Base-by-base conservation (phyloP, 148 eudicot species). In the Spergularia marina region DNA sequence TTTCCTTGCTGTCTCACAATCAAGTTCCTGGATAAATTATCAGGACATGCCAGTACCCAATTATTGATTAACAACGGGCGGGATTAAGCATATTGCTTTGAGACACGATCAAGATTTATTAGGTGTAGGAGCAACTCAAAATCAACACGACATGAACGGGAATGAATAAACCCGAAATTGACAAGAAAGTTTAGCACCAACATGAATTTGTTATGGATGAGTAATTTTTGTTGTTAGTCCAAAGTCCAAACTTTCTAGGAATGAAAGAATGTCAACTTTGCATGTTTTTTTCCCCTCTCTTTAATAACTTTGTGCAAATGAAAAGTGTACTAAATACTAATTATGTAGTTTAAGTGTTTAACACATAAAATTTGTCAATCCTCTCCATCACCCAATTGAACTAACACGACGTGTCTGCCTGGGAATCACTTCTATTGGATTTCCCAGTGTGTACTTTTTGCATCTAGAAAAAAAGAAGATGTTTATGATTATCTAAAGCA, bases 341-440 rank as follows among this genome's bases (percentile, higher is more conserved):
- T 51, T 53, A 11, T 49, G 6, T 21, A 56, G 36, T 11, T 51
- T 70, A 52, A 68, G 57, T 52, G 57, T 56, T 40, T 52, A 53
- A 70, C 60, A 53, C 60, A 4, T 62, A 49, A 23, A 59, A 53
- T 41, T 20, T 59, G 18, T 12, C 11, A 40, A 73, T 57, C n/a
- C 6, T 30, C 36, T 64, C 41, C 41, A 36, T 77, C 47, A 71
- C 73, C 71, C 57, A 54, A 55, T 57, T 71, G 70, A 60, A 47
- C 36, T 3, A 30, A 30, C 7, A 56, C 14, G 66, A 75, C 75
- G 54, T 70, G 66, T 63, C 75, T 63, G 41, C 53, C 75, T 57
- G 5, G 62, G 61, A 65, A 57, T 75, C 83, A 80, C 74, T 55
- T 67, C 60, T 68, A 71, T 75, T 71, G 52, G 66, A 63, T 70